Evolutionary conservation across 1,139 yeast genomes (phyloP).

Genomic region (Ogataea hybrid): DNA sequence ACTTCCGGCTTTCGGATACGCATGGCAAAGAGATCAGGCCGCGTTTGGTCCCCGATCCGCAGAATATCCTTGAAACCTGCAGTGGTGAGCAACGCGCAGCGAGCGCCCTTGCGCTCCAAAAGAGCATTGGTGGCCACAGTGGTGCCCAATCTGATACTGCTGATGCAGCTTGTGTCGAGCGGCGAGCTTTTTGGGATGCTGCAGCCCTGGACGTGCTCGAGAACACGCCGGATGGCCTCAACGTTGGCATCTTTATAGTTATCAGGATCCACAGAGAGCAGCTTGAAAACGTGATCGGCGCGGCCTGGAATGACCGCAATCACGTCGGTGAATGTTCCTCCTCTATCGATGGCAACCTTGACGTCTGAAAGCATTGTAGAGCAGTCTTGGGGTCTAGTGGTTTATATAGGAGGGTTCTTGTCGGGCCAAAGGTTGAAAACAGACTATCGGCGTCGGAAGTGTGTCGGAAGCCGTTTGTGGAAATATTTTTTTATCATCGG

Average conservation of each 20-base stretch:
- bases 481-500: too few species aligned
- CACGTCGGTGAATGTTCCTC: slow-evolving; percentile 84
- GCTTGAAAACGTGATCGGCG: slow-evolving; percentile 53
- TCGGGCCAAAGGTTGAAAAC: too few species aligned
- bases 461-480: too few species aligned
- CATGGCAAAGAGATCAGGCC: slow-evolving; percentile 68
- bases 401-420: too few species aligned
- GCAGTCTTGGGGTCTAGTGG: neutral
- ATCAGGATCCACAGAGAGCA: slow-evolving; percentile 81
- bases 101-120: slow-evolving; percentile 64
- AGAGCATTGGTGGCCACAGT: slow-evolving; percentile 77
- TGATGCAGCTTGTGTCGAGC: slow-evolving; percentile 44
- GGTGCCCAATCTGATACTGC: slow-evolving; percentile 72
- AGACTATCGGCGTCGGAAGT: too few species aligned
- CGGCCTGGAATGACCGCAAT: slow-evolving; percentile 17
- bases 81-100: slow-evolving; percentile 62
- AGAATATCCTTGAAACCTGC: slow-evolving; percentile 64
- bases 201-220: slow-evolving; percentile 54
- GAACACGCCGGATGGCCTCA: slow-evolving; percentile 80
- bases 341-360: slow-evolving; percentile 38
- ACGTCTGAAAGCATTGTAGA: slow-evolving; percentile 7
- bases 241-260: slow-evolving; percentile 83
- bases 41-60: slow-evolving; percentile 67
- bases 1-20: slow-evolving; percentile 55
- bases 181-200: slow-evolving; percentile 47